phyloP scores from a whole-genome alignment of 257 asterid genomes.

The Nicotiana attenuata region DNA sequence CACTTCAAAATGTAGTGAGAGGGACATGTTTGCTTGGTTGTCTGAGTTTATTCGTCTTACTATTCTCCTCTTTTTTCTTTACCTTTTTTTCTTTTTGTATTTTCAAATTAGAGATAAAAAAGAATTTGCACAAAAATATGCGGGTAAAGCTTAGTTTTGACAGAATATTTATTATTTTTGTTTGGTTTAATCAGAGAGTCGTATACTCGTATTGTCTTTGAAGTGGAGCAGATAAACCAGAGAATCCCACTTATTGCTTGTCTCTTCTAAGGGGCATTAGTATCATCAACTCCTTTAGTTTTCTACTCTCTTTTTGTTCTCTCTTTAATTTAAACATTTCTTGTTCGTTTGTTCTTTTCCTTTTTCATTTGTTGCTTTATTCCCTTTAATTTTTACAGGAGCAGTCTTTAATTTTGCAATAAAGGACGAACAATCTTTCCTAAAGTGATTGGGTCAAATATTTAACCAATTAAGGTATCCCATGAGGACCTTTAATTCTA shows the following conservation, averaged over 20 bases:
- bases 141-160: slow-evolving; percentile 11
- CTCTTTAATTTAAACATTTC: slow-evolving; percentile 23
- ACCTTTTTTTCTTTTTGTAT: not conserved
- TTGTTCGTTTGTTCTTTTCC: slow-evolving; percentile 41
- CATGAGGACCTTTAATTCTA: slow-evolving; percentile 27
- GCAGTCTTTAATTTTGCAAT: slow-evolving; percentile 21
- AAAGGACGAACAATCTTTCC: slow-evolving; percentile 35
- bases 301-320: slow-evolving; percentile 20
- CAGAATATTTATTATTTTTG: not conserved
- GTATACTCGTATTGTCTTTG: not conserved
- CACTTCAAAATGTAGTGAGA: not conserved
- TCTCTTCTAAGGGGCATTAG: slow-evolving; percentile 24
- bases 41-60: not conserved
- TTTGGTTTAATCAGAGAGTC: not conserved
- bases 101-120: not conserved
- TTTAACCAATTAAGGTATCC: slow-evolving; percentile 15
- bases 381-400: slow-evolving; percentile 19
- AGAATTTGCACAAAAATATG: slow-evolving; percentile 18
- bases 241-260: slow-evolving; percentile 37
- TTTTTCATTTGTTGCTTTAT: slow-evolving; percentile 39
- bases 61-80: not conserved
- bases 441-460: slow-evolving; percentile 33
- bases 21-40: not conserved
- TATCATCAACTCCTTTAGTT: slow-evolving; percentile 17
- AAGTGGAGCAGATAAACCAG: slow-evolving; percentile 18